A percentile compares a stretch with the other conserved stretches of the same genome.
Conservation (phyloP, 2,329 filamentous ascomycete species). For the Arthrocladium fulminans region DNA sequence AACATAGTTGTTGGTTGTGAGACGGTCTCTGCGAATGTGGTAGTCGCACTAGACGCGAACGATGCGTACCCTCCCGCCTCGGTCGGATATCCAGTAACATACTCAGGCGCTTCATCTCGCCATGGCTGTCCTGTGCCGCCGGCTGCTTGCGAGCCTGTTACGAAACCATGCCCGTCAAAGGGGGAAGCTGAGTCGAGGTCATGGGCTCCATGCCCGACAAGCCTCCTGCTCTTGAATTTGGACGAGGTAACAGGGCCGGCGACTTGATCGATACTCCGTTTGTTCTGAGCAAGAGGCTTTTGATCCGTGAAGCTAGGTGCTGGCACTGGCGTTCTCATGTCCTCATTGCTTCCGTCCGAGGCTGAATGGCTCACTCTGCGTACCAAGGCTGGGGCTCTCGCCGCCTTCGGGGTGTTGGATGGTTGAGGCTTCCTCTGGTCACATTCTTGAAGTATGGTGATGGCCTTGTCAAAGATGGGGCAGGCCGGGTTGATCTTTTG, state of each 20-base stretch:
- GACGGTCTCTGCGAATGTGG: neutral
- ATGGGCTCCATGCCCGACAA: neutral
- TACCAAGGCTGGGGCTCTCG: neutral
- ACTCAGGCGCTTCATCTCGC: neutral
- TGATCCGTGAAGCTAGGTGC: too few relatives aligned
- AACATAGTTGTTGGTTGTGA: neutral
- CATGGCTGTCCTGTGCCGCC: neutral
- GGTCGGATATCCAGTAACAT: neutral
- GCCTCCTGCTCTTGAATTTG: neutral
- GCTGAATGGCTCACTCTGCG: neutral
- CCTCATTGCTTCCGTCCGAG: neutral
- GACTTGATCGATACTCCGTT: neutral
- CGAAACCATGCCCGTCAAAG: neutral
- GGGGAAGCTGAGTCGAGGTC: neutral
- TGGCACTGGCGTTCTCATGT: neutral
- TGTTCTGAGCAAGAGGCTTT: neutral
- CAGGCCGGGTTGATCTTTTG: neutral
- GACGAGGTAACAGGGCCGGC: neutral
- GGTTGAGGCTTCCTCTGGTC: neutral
- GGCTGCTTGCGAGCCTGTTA: neutral
- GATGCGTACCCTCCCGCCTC: neutral
- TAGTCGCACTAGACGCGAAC: neutral
- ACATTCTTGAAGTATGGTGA: neutral
- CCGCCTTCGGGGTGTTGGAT: neutral
- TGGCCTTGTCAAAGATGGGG: neutral